phyloP scores from a whole-genome alignment of 257 asterid species.

The Datura wrightii region DNA sequence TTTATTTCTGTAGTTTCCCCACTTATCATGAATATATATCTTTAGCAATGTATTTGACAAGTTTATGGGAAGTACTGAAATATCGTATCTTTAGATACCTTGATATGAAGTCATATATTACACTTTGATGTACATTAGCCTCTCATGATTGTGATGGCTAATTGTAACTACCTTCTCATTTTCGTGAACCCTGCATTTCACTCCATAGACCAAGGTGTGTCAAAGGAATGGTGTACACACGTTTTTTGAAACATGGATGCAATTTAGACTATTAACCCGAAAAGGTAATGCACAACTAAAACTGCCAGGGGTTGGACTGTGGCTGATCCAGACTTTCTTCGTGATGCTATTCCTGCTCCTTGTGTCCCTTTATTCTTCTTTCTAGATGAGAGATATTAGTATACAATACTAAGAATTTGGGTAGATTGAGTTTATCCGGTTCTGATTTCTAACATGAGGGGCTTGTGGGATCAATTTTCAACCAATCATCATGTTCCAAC shows the following conservation, averaged over 20 bases:
- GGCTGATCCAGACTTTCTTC: not conserved
- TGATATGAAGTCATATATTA: not conserved
- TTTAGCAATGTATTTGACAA: not conserved
- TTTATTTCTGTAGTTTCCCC: slow-evolving; percentile 2
- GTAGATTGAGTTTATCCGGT: not conserved
- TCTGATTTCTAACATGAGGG: not conserved
- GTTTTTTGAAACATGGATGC: not conserved
- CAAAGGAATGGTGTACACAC: not conserved
- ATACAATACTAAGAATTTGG: not conserved
- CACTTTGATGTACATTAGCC: not conserved
- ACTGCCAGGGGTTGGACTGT: not conserved
- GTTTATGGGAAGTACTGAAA: not conserved
- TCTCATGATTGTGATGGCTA: slow-evolving; percentile 11
- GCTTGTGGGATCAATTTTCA: not conserved
- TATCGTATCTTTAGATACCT: not conserved
- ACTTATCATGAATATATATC: not conserved
- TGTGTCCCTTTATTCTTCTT: not conserved
- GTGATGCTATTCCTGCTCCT: not conserved
- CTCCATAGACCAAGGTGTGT: not conserved
- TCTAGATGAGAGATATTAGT: not conserved
- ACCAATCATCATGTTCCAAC: not conserved
- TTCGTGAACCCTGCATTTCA: not conserved
- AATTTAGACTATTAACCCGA: slow-evolving; percentile 1
- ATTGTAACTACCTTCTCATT: not conserved
- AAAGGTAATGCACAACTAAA: not conserved